Evolutionary conservation across 2,329 filamentous ascomycete genomes (phyloP).

Genomic region (Ophiostoma piceae): DNA sequence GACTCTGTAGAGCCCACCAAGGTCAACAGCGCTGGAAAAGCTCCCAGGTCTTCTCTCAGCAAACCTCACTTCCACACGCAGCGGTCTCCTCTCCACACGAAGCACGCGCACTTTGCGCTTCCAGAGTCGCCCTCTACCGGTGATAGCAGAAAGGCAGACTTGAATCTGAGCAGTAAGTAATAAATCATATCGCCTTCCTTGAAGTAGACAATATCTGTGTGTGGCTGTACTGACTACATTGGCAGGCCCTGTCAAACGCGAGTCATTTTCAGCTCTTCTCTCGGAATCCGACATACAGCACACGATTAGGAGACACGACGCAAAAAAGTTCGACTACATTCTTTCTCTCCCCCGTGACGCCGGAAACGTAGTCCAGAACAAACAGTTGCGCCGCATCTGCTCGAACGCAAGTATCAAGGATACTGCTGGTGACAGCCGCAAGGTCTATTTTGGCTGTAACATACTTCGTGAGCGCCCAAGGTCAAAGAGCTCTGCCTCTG

Average conservation of each 20-base stretch:
- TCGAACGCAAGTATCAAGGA: conserved; percentile 20
- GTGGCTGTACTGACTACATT: not conserved
- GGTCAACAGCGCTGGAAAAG: not conserved
- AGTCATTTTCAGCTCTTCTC: conserved; percentile 19
- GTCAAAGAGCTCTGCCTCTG: conserved; percentile 28
- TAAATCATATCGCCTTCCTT: not conserved
- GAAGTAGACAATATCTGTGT: not conserved
- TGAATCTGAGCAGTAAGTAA: conserved; percentile 16
- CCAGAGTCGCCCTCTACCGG: conserved; percentile 2
- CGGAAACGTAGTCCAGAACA: conserved; percentile 7
- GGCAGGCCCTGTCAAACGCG: conserved; percentile 14
- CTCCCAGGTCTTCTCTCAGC: conserved; percentile 2
- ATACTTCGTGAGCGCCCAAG: conserved; percentile 40
- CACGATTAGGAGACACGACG: conserved; percentile 36
- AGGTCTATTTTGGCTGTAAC: conserved; percentile 49
- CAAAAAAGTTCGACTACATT: conserved; percentile 49
- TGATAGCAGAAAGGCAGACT: not conserved
- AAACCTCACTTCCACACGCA: not conserved
- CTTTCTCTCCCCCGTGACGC: conserved; percentile 37
- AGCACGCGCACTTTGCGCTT: conserved; percentile 22
- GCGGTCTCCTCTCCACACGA: not conserved
- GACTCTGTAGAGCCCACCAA: conserved; percentile 1
- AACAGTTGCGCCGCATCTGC: conserved; percentile 21
- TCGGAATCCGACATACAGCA: conserved; percentile 16
- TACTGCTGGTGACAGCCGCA: conserved; percentile 26